Conservation (phyloP, 192 early-diverging fungal species). For the Jimgerdemannia lactiflua region DNA sequence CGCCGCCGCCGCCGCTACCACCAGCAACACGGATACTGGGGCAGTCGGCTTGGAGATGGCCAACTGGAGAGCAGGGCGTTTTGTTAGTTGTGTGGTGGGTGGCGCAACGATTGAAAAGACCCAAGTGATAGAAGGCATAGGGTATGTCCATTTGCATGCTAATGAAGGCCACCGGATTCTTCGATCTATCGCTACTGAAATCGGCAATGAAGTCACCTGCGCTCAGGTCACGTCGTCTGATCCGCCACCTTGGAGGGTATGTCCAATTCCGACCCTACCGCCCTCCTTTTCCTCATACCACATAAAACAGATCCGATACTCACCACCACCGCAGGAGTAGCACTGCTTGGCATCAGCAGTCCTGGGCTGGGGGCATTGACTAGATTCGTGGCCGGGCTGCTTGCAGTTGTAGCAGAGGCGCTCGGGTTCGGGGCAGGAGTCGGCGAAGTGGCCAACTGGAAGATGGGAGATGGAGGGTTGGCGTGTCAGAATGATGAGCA, state of each 20-base stretch:
- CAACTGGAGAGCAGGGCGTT: constrained; percentile 26
- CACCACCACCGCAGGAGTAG: constrained; percentile 54
- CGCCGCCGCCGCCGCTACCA: neutral
- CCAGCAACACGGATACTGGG: constrained; percentile 31
- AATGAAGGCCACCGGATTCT: too few species aligned
- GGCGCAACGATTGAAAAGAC: too few species aligned
- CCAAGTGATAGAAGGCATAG: too few species aligned
- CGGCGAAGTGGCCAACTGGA: constrained; percentile 51
- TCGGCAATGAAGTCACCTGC: too few species aligned
- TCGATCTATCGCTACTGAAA: too few species aligned
- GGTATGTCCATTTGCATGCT: too few species aligned
- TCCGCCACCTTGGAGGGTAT: neutral
- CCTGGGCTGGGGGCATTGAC: constrained; percentile 42
- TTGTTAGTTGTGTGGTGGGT: too few species aligned
- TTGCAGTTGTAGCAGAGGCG: constrained; percentile 60
- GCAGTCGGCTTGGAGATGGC: constrained; percentile 52
- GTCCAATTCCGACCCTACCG: neutral
- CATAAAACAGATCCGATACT: neutral
- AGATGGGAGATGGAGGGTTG: neutral
- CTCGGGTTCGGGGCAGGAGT: constrained; percentile 44
- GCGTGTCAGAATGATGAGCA: neutral
- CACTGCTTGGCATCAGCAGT: constrained; percentile 46
- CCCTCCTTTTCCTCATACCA: neutral
- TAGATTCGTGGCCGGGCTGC: constrained; percentile 48
- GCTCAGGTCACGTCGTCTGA: neutral